Percentiles rank a stretch among this genome's conserved stretches.
phyloP scores from a whole-genome alignment of 495 filamentous ascomycete species.

The Amniculicola lignicola region DNA sequence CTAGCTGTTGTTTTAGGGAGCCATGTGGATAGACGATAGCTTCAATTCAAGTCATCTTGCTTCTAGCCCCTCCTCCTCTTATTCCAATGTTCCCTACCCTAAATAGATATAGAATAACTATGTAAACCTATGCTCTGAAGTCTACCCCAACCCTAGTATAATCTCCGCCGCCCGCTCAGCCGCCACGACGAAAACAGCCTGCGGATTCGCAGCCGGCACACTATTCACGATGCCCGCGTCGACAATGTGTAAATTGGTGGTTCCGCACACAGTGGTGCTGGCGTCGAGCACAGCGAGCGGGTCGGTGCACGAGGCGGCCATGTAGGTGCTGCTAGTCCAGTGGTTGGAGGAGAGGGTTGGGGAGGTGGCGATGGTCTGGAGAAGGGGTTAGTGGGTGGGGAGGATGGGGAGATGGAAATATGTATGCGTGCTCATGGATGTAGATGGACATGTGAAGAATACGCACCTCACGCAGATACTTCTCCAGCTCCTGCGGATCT shows the following conservation, averaged over 20 bases:
- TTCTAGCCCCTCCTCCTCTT: no score
- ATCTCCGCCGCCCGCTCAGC: constrained; percentile 44
- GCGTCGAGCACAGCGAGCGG: background rate
- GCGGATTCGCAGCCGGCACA: constrained; percentile 45
- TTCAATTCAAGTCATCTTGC: no score
- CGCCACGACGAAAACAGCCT: constrained; percentile 44
- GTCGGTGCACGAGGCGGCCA: background rate
- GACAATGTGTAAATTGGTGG: constrained; percentile 39
- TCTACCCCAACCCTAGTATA: constrained; percentile 31
- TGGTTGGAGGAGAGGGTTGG: background rate
- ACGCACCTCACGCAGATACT: background rate
- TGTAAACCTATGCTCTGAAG: no score
- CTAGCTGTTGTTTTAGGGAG: no score
- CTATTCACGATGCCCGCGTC: constrained; percentile 43
- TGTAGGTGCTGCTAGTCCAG: background rate
- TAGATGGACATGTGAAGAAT: background rate
- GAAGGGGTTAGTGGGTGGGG: no score
- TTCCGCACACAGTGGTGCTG: background rate
- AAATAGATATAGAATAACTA: no score
- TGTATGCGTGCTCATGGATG: background rate
- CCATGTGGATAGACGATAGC: no score
- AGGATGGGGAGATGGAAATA: no score
- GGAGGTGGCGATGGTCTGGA: background rate
- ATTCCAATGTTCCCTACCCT: no score
- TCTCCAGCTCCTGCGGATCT: background rate